Evolutionary conservation across 495 filamentous ascomycete genomes (phyloP), one percentile per base, ranked within the genome.

Genomic region (Saxophila tyrrhenica): DNA sequence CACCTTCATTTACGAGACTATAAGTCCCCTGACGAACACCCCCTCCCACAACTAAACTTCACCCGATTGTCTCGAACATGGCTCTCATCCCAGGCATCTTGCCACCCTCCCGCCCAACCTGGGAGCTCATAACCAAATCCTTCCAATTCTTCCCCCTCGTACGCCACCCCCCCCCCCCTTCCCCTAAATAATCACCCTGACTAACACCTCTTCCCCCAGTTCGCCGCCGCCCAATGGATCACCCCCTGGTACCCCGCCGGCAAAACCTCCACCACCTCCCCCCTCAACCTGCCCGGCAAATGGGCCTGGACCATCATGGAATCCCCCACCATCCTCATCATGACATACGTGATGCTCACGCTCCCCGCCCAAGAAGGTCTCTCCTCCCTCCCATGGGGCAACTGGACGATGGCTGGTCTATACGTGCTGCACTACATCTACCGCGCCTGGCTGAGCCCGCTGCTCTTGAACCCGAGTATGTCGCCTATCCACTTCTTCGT

Each of bases 251-350:
- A 74, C 55, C 70, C 70, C 2, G 59, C 65, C 51, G 92, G 92
- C 59, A 97, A 97, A 69, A 92, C 88, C n/a, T 94, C 88, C 10
- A 62, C 72, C 48, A 70, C 75, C 10, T 87, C 81, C 39, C 71
- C 70, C 16, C 73, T 94, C 69, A 97, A 98, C 68, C 65, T 97
- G 24, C 87, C 89, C n/a, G 92, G 92, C 57, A 85, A 85, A 57
- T 71, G 86, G 25, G 88, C 77, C 50, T 98, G 92, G 92, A 77
- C 80, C 7, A 73, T 78, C 3, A 95, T 96, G 89, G 92, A 98
- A 69, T 70, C 78, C 15, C 78, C 82, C 17, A 87, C 85, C 48
- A 85, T 89, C 48, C 55, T 86, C 2, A 83, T 81, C 41, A 73
- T 97, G 47, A 65, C 90, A 21, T 95, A 92, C 70, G 80, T 78